Evolutionary conservation across 2,329 filamentous ascomycete species (phyloP).

Genomic region (Fusarium sp.): DNA sequence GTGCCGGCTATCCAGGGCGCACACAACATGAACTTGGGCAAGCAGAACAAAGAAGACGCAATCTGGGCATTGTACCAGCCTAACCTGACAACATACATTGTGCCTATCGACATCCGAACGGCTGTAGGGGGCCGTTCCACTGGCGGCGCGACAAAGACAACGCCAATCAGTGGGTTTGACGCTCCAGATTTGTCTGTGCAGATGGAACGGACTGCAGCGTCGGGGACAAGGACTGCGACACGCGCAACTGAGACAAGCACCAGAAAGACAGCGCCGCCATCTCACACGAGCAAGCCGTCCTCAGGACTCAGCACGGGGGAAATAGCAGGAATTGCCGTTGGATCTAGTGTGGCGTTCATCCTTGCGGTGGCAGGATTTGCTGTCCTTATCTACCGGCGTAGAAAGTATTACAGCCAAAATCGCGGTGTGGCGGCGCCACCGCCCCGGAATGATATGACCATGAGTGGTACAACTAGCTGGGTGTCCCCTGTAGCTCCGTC

Average conservation of each 20-base stretch:
- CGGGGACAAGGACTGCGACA: conserved; percentile 3
- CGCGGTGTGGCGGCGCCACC: conserved; percentile 16
- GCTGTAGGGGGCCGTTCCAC: background rate
- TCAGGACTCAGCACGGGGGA: background rate
- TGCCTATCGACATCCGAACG: conserved; percentile 4
- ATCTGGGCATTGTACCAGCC: conserved; percentile 10
- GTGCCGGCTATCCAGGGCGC: background rate
- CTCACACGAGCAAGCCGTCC: background rate
- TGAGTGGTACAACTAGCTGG: background rate
- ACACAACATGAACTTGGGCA: conserved; percentile 16
- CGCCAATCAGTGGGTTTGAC: conserved; percentile 7
- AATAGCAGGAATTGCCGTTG: conserved; percentile 18
- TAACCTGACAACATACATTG: background rate
- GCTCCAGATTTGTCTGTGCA: conserved; percentile 9
- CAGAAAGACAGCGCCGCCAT: background rate
- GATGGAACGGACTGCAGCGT: conserved; percentile 1
- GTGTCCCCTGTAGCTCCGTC: background rate
- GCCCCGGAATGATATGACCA: background rate
- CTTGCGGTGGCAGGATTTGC: background rate
- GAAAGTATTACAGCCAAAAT: conserved; percentile 12
- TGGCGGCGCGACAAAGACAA: conserved; percentile 1
- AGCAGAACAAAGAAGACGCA: conserved; percentile 10
- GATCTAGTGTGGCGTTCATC: background rate
- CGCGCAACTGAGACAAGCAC: conserved; percentile 1
- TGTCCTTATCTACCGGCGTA: background rate